A percentile compares a stretch with the other conserved stretches of the same genome.
Evolutionary conservation across 2,329 filamentous ascomycete genomes (phyloP).

Genomic region (Cladosporium sp.): DNA sequence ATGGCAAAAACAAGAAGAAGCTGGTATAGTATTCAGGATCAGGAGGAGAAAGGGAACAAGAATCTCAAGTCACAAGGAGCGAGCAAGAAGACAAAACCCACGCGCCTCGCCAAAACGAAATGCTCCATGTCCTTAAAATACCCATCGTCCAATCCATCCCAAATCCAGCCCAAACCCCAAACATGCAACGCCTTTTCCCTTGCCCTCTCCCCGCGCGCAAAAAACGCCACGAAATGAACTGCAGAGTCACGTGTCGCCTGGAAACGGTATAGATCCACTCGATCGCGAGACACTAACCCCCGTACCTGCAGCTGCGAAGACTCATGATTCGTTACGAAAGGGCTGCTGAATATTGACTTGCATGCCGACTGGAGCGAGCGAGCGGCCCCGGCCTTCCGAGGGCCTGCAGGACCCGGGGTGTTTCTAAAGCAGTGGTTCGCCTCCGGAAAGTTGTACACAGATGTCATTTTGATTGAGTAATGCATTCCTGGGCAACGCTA

Average conservation of each 20-base stretch:
- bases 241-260: slow-evolving; percentile 15
- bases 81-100: not conserved
- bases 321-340: slow-evolving; percentile 6
- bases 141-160: not conserved
- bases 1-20: not conserved
- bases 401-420: too few species aligned
- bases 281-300: not conserved
- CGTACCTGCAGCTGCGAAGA: slow-evolving; percentile 10
- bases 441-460: not conserved
- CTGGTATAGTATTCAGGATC: not conserved
- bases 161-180: slow-evolving; percentile 12
- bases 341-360: not conserved
- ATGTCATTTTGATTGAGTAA: slow-evolving; percentile 3
- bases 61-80: not conserved
- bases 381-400: slow-evolving; percentile 1
- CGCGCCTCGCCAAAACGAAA: not conserved
- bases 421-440: not conserved
- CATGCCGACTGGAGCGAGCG: too few species aligned
- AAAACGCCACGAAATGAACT: slow-evolving; percentile 13
- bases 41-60: not conserved
- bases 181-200: slow-evolving; percentile 2
- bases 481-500: slow-evolving; percentile 5
- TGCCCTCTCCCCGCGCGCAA: not conserved
- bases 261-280: slow-evolving; percentile 15
- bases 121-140: slow-evolving; percentile 16